Base-by-base conservation (phyloP, 306 rosid genomes). In the Rosa rugosa region DNA sequence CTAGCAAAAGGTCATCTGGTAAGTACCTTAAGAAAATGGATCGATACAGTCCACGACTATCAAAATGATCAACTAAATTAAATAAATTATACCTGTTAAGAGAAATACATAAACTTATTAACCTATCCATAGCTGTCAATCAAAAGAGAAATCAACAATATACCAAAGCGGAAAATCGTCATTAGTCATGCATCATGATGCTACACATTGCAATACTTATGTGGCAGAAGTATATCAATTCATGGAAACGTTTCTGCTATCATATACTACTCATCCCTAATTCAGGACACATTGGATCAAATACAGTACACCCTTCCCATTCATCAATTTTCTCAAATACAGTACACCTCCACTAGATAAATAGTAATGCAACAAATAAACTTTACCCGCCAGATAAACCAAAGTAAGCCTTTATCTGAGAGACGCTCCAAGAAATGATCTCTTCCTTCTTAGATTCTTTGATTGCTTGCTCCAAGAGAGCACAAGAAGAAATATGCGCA, bases 381-480 rank as follows among this genome's bases (percentile, higher is more conserved):
- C 57, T 74, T 89, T 89, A 95, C 99, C 99, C 97, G 86, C 99
- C 99, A 49, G 97, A 95, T 89, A 95, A 84, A 78, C 97, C 98
- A 83, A 95, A 90, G 88, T 95, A 95, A 72, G 93, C 88, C 83
- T 91, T 93, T 78, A 95, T 56, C 86, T 85, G 89, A 22, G 97
- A 85, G 63, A 85, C 86, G 12, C 92, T 91, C 91, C 96, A 88
- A 80, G 90, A 77, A 84, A 85, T 81, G 49, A 27, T 73, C 22
- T 87, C 90, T 80, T 36, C 84, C 47, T 85, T 84, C 77, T 41
- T 72, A 20, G 85, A 79, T 82, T 95, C 97, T 80, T 67, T 84
- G 85, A 84, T 82, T 79, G 97, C 94, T 82, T 90, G 95, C 57
- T 91, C 92, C 93, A 95, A 31, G 25, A 95, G 90, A 82, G 90